Evolutionary conservation across 176 grass and related monocot genomes (phyloP), one percentile per base, ranked within the genome.

Genomic region (Luzula sylvatica): DNA sequence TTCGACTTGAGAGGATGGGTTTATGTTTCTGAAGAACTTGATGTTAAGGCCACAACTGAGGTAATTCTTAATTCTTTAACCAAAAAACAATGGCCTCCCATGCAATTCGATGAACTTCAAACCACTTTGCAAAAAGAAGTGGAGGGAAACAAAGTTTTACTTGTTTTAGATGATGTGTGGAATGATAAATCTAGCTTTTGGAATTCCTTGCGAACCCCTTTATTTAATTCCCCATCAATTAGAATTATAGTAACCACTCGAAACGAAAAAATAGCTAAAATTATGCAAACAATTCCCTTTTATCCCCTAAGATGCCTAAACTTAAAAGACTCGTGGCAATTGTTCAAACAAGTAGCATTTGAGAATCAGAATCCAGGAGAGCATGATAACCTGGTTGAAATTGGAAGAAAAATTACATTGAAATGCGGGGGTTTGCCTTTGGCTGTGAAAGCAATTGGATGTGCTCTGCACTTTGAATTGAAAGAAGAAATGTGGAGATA

Each of bases 161-260:
- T 87, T 61, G 77, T 87, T 28, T 46, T 87, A 61, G 77, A 87
- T 70, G 83, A 87, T 82, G 78, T 87, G 39, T 87, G 83, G 76
- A 80, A 74, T 68, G 63, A 80, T 23, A 38, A 25, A 40, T 20
- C 42, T 13, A 46, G 26, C 11, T 23, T 0, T 7, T 80, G 76
- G 76, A 55, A 80, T 26, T 3, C 11, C 2, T 43, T 69, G 2
- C 48, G 62, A 35, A 18, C 15, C 6, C 55, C 46, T 3, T 18
- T 68, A n/a, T 25, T 20, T n/a, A 6, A 38, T 3, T 12, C 61
- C 13, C 50, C 2, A 22, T 7, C 26, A 11, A 57, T 68, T 5
- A 21, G 54, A n/a, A 74, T 80, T 13, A 20, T 80, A 38, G 55
- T 63, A 3, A 80, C 70, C 3, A 46, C 76, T 11, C 44, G 62